Evolutionary conservation across 139 green algal genomes (phyloP).

Genomic region (Nannochloris sp.): DNA sequence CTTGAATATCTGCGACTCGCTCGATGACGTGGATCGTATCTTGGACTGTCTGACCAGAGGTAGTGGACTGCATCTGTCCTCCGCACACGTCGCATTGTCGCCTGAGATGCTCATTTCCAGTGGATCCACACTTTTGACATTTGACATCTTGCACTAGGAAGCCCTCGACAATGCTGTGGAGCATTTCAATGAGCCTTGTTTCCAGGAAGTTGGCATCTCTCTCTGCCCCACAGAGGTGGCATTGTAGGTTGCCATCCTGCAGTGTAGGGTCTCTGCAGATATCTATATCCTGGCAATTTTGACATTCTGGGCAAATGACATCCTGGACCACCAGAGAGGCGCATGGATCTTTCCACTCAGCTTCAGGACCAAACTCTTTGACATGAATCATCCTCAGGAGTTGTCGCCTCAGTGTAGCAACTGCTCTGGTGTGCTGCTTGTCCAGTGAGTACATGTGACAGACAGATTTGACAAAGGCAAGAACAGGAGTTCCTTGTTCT

Average conservation of each 20-base stretch:
- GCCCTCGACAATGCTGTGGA: slow-evolving; percentile 14
- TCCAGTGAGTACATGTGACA: slow-evolving; percentile 74
- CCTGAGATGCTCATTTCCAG: slow-evolving; percentile 39
- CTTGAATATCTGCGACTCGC: slow-evolving; percentile 53
- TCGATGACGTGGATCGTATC: slow-evolving; percentile 45
- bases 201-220: slow-evolving; percentile 15
- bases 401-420: slow-evolving; percentile 64
- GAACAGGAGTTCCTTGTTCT: slow-evolving; percentile 65
- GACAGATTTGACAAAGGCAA: slow-evolving; percentile 73
- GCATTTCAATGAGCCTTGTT: slow-evolving; percentile 3
- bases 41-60: slow-evolving; percentile 13
- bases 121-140: slow-evolving; percentile 64
- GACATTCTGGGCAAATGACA: slow-evolving; percentile 83
- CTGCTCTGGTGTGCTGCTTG: slow-evolving; percentile 30
- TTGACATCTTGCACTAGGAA: slow-evolving; percentile 83
- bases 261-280: slow-evolving; percentile 69
- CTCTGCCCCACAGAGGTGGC: slow-evolving; percentile 18
- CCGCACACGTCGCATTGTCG: slow-evolving; percentile 52
- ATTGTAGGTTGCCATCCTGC: slow-evolving; percentile 32
- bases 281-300: slow-evolving; percentile 85
- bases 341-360: slow-evolving; percentile 73
- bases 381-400: slow-evolving; percentile 72
- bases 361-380: slow-evolving; percentile 67
- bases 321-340: slow-evolving; percentile 71
- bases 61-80: slow-evolving; percentile 27